Percentiles rank a stretch among this genome's conserved stretches.
phyloP scores from a whole-genome alignment of 2,329 filamentous ascomycete species.

The Dactylellina haptotyla region DNA sequence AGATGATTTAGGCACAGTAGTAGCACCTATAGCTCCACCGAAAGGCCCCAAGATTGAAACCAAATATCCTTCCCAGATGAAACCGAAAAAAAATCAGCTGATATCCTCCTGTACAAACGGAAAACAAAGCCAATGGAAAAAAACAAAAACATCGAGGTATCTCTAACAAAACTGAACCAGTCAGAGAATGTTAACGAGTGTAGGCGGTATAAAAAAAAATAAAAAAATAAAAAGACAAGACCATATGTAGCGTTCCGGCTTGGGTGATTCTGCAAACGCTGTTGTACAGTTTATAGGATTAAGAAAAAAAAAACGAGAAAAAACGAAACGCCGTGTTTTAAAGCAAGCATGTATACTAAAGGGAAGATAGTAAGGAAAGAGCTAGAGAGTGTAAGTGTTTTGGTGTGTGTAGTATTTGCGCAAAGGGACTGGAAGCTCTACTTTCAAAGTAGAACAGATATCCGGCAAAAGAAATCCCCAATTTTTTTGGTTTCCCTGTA shows the following conservation, averaged over 20 bases:
- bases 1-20: too few species aligned
- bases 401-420: neutral
- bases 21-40: too few species aligned
- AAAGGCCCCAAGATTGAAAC: too few species aligned
- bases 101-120: neutral
- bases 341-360: conserved; percentile 1
- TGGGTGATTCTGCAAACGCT: conserved; percentile 26
- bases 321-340: conserved; percentile 22
- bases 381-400: conserved; percentile 21
- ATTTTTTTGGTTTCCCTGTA: conserved; percentile 39
- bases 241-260: conserved; percentile 8
- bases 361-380: conserved; percentile 15
- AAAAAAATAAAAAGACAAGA: neutral
- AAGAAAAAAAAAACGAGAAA: conserved; percentile 1
- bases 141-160: neutral
- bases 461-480: conserved; percentile 24
- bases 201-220: conserved; percentile 5
- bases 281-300: conserved; percentile 46
- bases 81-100: conserved; percentile 2
- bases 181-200: conserved; percentile 46
- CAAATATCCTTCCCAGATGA: too few species aligned
- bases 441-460: conserved; percentile 38
- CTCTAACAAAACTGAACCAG: conserved; percentile 46
- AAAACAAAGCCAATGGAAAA: neutral
- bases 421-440: conserved; percentile 9